Base-by-base conservation (phyloP, 106 monocot species). In the Dendrobium chrysotoxum region DNA sequence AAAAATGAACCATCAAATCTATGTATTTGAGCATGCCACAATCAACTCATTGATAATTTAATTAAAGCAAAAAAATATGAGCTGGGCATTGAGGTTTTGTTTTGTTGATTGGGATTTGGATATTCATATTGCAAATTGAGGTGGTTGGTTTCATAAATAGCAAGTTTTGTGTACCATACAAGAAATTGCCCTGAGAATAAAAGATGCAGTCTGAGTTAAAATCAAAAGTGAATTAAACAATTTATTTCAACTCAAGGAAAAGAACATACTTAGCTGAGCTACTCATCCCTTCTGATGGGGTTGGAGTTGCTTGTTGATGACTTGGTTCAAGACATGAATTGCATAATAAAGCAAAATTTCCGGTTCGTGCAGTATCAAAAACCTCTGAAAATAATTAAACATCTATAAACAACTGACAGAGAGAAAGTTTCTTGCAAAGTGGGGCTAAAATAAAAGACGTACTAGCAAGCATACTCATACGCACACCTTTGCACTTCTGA, bases 301-400 rank as follows among this genome's bases (percentile, higher is more conserved):
- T 80, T 41, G 64, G 78, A 78, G 53, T 83, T 77, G 20, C 40
- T 47, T 72, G 70, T 21, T 61, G 65, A 23, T 84, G 80, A 82
- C 83, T 82, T 41, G 76, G 38, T 53, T 83, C 71, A 81, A 84
- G 81, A 78, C 89, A 92, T 17, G 80, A 79, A 79, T 90, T 86
- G 79, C 92, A 92, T 40, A 92, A 83, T 46, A 86, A 78, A 66
- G 79, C 85, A 84, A 85, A 84, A 26, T 85, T 84, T 67, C 84
- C 89, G 66, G 50, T 78, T 13, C 79, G 53, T 80, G 72, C 76
- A 80, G 80, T 73, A 53, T 77, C 72, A 75, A 89, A 89, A 42
- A 53, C 45, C 66, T 67, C 89, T 84, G 70, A 54, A 81, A 11
- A 75, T 54, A 66, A 81, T 58, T 67, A n/a, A 15, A 65, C 79